Base-by-base conservation (phyloP, 1,284 basidiomycete species). In the Dichomitus squalens region DNA sequence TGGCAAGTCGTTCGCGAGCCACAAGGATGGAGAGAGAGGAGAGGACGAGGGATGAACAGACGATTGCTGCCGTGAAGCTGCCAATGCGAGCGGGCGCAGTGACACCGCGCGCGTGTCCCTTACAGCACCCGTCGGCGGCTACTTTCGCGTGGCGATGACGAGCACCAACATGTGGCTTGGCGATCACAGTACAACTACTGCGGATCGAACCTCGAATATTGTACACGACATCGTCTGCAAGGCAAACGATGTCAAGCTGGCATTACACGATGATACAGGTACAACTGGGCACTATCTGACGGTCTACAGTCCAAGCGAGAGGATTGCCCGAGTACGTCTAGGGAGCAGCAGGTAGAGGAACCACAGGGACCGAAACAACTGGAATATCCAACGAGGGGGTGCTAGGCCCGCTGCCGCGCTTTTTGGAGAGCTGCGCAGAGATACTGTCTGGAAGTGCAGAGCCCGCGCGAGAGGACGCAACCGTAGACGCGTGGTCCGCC, bases 391-490 rank as follows among this genome's bases (percentile, higher is more conserved):
- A 29, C 11, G 58, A 50, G n/a, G 61, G 61, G 2, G 61, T 63
- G n/a, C 58, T 50, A 7, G 61, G 58, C 23, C 58, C 61, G 14
- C 58, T 63, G 7, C 44, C 53, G 18, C 62, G 62, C 36, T 64
- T 64, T 40, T 52, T 60, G 35, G 59, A 52, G 4, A 59, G 41
- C 38, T 64, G 62, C 18, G 57, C 59, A 48, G 62, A 64, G 29
- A 64, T 60, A 20, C 54, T 55, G 20, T 64, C 62, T 2, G 62
- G 62, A 50, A 64, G 50, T 3, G 52, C 59, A 4, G 62, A 64
- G 14, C 59, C 59, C n/a, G 62, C 59, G 20, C 62, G 57, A 8
- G 62, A 64, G 16, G 62, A 64, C 23, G 52, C 57, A 12, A 58
- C 57, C 7, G 57, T 58, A 7, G 57, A 58, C 16, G 56, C 40